Conservation (phyloP, 805 yeast species). For the Priceomyces castillae region DNA sequence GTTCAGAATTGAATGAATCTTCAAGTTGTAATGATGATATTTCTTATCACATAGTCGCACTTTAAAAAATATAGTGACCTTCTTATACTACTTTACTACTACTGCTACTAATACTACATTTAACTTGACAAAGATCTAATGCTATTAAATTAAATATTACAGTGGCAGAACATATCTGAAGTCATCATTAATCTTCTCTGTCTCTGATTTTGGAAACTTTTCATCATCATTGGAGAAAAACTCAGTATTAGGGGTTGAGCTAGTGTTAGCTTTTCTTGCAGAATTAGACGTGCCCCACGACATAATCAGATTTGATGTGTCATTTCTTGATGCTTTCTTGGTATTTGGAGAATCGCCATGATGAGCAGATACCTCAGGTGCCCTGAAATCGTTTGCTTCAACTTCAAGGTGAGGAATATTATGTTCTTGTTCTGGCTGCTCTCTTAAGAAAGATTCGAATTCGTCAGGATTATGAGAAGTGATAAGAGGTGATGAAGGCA, state of each 20-base stretch:
- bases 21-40: slow-evolving; percentile 6
- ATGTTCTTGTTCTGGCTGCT: slow-evolving; percentile 6
- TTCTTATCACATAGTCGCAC: slow-evolving; percentile 1
- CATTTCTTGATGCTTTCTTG: slow-evolving; percentile 32
- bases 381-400: neutral
- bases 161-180: slow-evolving; percentile 1
- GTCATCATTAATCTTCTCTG: slow-evolving; percentile 1
- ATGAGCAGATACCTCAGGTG: neutral
- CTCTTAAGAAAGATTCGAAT: slow-evolving; percentile 15
- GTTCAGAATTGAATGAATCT: neutral
- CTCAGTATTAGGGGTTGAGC: slow-evolving; percentile 28
- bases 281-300: slow-evolving; percentile 17
- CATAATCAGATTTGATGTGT: slow-evolving; percentile 34
- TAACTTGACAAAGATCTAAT: neutral
- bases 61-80: too few relatives aligned
- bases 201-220: neutral
- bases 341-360: slow-evolving; percentile 27
- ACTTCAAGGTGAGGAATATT: neutral
- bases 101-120: too few relatives aligned
- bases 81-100: too few relatives aligned
- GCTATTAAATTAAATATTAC: neutral
- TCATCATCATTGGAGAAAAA: slow-evolving; percentile 21
- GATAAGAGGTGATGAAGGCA: slow-evolving; percentile 42
- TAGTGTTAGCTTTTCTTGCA: slow-evolving; percentile 10
- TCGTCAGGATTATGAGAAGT: slow-evolving; percentile 14